Percentiles rank a stretch among this genome's conserved stretches.
phyloP scores from a whole-genome alignment of 371 early-diverging fungal species.

The Mortierella sp. region DNA sequence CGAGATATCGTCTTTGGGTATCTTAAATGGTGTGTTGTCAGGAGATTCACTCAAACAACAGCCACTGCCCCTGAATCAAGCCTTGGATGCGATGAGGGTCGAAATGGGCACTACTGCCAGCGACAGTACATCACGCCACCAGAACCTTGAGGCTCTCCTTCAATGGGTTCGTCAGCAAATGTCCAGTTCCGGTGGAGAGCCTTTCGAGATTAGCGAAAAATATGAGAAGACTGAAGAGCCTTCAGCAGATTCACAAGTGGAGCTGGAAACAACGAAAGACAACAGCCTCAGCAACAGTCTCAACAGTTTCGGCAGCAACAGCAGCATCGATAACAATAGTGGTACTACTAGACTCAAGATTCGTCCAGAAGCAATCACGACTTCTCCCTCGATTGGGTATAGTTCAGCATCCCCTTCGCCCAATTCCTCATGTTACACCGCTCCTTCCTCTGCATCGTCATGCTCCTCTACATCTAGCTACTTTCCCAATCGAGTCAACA shows the following conservation, averaged over 20 bases:
- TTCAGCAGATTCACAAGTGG: neutral
- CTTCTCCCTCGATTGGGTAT: neutral
- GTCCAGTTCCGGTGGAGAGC: neutral
- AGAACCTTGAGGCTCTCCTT: neutral
- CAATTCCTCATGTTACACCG: neutral
- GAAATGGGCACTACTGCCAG: neutral
- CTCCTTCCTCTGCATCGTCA: neutral
- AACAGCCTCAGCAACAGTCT: neutral
- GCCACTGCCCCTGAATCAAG: neutral
- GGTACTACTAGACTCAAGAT: neutral
- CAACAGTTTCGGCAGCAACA: conserved; percentile 8
- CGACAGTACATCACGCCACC: neutral
- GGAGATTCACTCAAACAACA: neutral
- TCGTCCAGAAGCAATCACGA: conserved; percentile 1
- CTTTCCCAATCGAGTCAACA: conserved; percentile 3
- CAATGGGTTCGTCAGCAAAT: neutral
- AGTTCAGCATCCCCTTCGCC: neutral
- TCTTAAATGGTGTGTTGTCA: neutral
- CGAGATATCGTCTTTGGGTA: neutral
- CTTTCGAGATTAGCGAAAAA: neutral
- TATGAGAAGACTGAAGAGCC: neutral
- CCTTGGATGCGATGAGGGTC: neutral
- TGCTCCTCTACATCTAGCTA: neutral
- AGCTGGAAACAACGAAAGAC: neutral
- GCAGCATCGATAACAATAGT: neutral